phyloP scores from a whole-genome alignment of 1,284 basidiomycete species.

The Flammula alnicola region DNA sequence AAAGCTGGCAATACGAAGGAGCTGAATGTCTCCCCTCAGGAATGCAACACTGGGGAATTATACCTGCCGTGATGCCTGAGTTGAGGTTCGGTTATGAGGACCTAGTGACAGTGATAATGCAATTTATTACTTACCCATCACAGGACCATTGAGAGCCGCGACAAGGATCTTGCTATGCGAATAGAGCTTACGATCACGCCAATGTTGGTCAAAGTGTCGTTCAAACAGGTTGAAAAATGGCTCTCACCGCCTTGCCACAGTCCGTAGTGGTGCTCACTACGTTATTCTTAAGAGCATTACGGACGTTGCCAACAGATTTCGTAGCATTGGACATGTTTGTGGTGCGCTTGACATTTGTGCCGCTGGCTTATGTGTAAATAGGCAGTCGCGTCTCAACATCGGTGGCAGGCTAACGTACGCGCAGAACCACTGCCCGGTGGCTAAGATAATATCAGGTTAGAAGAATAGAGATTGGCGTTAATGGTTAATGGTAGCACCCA shows the following conservation, averaged over 20 bases:
- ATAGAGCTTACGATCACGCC: conserved; percentile 50
- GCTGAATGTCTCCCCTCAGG: background rate
- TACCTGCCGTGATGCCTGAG: conserved; percentile 72
- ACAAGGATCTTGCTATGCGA: conserved; percentile 68
- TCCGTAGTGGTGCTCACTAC: conserved; percentile 61
- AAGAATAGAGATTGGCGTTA: too few species aligned
- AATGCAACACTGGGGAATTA: background rate
- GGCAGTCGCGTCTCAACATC: background rate
- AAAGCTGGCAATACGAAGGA: conserved; percentile 49
- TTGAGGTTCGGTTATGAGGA: too few species aligned
- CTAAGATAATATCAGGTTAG: conserved; percentile 34
- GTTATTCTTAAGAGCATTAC: conserved; percentile 46
- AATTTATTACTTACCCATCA: conserved; percentile 68
- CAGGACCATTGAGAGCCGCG: conserved; percentile 73
- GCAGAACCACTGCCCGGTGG: conserved; percentile 73
- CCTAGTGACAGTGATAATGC: background rate
- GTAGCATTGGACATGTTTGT: conserved; percentile 11
- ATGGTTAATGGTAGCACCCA: conserved; percentile 27
- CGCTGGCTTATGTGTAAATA: too few species aligned
- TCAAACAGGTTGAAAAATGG: background rate
- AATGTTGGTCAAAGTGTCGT: background rate
- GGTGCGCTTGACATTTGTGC: conserved; percentile 57
- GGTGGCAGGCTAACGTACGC: conserved; percentile 49
- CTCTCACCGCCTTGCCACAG: conserved; percentile 61
- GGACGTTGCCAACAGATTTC: conserved; percentile 35